A percentile compares a stretch with the other conserved stretches of the same genome.
phyloP scores from a whole-genome alignment of 352 stramenopile species.

The Phytophthora kernoviae region DNA sequence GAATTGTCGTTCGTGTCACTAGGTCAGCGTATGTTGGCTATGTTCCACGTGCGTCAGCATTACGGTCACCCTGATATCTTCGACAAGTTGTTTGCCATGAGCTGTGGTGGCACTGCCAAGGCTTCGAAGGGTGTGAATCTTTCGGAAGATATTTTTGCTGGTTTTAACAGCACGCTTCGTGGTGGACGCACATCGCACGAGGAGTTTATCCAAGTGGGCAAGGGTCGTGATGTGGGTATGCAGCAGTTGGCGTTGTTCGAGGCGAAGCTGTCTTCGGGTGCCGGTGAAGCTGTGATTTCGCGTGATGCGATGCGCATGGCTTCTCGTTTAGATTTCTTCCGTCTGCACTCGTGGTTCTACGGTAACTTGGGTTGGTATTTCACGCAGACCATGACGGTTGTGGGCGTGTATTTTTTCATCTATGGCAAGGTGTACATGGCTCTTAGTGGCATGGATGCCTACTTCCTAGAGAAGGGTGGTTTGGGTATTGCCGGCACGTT shows the following conservation, averaged over 20 bases:
- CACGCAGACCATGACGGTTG: slow-evolving; percentile 96
- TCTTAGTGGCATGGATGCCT: slow-evolving; percentile 92
- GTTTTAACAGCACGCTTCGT: slow-evolving; percentile 85
- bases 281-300: slow-evolving; percentile 97
- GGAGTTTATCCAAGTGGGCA: slow-evolving; percentile 92
- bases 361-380: slow-evolving; percentile 99
- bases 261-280: slow-evolving; percentile 96
- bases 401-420: slow-evolving; percentile 98
- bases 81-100: slow-evolving; percentile 87
- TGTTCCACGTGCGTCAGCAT: slow-evolving; percentile 81
- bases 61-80: slow-evolving; percentile 92
- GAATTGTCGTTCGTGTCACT: slow-evolving; percentile 86
- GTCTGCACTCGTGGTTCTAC: slow-evolving; percentile 98
- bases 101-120: slow-evolving; percentile 80
- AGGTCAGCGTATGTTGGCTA: slow-evolving; percentile 78
- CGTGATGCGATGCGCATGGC: slow-evolving; percentile 96
- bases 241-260: slow-evolving; percentile 99
- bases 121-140: slow-evolving; percentile 85
- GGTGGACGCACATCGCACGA: slow-evolving; percentile 77
- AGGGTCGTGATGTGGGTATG: slow-evolving; percentile 99
- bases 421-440: slow-evolving; percentile 97
- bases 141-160: slow-evolving; percentile 90
- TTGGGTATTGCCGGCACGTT: slow-evolving; percentile 95
- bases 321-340: slow-evolving; percentile 96
- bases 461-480: slow-evolving; percentile 91